Base-by-base conservation (phyloP, 805 yeast genomes). In the Wickerhamiella parazyma region DNA sequence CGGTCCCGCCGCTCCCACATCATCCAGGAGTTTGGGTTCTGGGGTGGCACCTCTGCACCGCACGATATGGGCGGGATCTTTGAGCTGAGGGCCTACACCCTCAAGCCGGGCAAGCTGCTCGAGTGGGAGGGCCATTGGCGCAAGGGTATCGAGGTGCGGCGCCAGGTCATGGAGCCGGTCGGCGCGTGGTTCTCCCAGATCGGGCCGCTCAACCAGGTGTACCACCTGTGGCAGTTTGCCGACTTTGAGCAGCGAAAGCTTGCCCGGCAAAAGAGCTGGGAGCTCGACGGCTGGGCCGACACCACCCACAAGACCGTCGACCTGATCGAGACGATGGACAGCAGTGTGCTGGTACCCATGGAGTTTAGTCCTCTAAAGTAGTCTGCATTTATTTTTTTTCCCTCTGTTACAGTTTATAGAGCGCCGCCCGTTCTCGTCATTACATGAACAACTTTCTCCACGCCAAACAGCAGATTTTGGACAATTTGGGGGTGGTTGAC, bases 151-250 rank as follows among this genome's bases (percentile, higher is more conserved):
- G 65, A 65, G 49, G 61, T 56, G 49, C 62, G 70, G n/a, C 53
- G 65, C n/a, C 60, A 66, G 47, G 70, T 65, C 17, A 65, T 65
- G 70, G 69, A 66, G 55, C 70, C 70, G 1, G 69, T 65, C 2
- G 70, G 70, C 4, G 70, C 70, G 5, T 65, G 70, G 70, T 65
- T 66, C 51, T 50, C 63, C 20, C 64, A 62, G 46, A 49, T 65
- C 22, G 70, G 70, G 5, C 48, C 53, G 4, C 54, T 65, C n/a
- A 66, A 65, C 51, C 52, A 61, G 16, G 70, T 65, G 5, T 63
- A 65, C 45, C 70, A 65, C 42, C 49, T 65, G 36, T 65, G 70
- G 70, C 70, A 65, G 54, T 65, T 65, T 53, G 64, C 67, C 2
- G 70, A 66, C 42, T 51, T 65, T 21, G 66, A 66, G 52, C 69